Evolutionary conservation across 345 rosid species (phyloP), one percentile per base, ranked within the genome.

Genomic region (Garcia nutans): DNA sequence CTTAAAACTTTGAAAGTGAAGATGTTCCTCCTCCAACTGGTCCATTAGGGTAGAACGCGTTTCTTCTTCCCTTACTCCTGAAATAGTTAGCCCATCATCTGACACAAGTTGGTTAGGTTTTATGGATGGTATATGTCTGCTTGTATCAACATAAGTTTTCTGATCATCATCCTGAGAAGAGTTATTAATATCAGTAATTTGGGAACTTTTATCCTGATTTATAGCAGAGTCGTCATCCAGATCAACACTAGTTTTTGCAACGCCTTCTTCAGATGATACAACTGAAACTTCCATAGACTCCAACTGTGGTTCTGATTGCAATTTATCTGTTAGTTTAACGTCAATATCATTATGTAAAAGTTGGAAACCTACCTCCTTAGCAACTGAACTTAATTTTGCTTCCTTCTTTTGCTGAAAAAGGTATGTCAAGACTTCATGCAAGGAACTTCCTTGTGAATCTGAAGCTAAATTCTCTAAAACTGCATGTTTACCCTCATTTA

Each of bases 301-400:
- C 84, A 42, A 82, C 75, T 86, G 81, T 68, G 80, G 72, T 72
- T 81, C 75, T 74, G 89, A 77, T 10, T 82, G 80, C 74, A 80
- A 77, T 26, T 72, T 49, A 82, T 84, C 83, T 49, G 79, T 65
- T 68, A 83, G 28, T 82, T 90, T 87, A 72, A 91, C 73, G 79
- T 86, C 82, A 47, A 88, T 26, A 83, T 95, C 98, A 79, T 90
- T 88, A 2, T 97, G 91, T 73, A 95, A 80, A 71, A 95, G 92
- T 76, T 86, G 91, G 84, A 95, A 91, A 70, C 99, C 99, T 68
- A 76, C 86, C 77, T 89, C 90, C 86, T 93, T 93, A 59, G 98
- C 99, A 61, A 95, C 82, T 65, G 87, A 84, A 80, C 93, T 89
- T 75, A 95, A 78, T 74, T 87, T 89, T 37, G 75, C 79, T 78